Percentiles rank a stretch among this genome's conserved stretches.
Evolutionary conservation across 2,329 filamentous ascomycete species (phyloP).

Genomic region (Rachicladosporium sp.): DNA sequence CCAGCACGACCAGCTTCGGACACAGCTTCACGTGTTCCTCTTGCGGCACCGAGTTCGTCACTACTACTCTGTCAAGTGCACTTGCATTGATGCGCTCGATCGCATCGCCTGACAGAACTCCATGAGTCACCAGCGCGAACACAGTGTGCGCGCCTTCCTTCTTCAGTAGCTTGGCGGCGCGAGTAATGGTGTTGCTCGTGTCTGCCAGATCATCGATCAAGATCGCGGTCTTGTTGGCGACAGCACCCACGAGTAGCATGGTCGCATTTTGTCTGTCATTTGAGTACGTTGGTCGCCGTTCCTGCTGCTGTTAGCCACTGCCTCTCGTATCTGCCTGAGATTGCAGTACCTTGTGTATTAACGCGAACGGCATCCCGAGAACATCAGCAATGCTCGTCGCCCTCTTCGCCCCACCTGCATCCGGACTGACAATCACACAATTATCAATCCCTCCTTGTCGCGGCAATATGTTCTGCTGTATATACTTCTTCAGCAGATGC

Average conservation of each 20-base stretch:
- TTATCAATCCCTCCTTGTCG: slow-evolving; percentile 47
- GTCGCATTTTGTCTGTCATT: slow-evolving; percentile 68
- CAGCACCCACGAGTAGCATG: slow-evolving; percentile 90
- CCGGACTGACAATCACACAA: slow-evolving; percentile 79
- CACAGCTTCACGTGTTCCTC: slow-evolving; percentile 64
- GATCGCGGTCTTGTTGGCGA: slow-evolving; percentile 69
- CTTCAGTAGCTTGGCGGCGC: slow-evolving; percentile 92
- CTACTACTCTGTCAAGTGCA: slow-evolving; percentile 81
- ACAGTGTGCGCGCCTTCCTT: slow-evolving; percentile 81
- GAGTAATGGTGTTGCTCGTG: slow-evolving; percentile 92
- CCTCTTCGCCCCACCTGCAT: slow-evolving; percentile 91
- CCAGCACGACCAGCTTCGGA: slow-evolving; percentile 81
- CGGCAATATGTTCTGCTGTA: slow-evolving; percentile 70
- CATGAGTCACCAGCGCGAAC: slow-evolving; percentile 87
- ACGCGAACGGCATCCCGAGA: slow-evolving; percentile 85
- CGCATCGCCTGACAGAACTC: slow-evolving; percentile 87
- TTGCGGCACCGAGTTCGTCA: slow-evolving; percentile 92
- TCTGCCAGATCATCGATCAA: slow-evolving; percentile 90
- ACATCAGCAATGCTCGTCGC: slow-evolving; percentile 91
- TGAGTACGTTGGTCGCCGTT: slow-evolving; percentile 79
- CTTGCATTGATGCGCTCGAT: slow-evolving; percentile 90
- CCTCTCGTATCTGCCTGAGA: not conserved
- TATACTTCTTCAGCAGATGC: slow-evolving; percentile 55
- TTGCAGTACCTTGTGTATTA: slow-evolving; percentile 81
- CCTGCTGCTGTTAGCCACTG: slow-evolving; percentile 36